These are phyloP conservation scores for Zopfia rhizophila DNA, from an alignment of 2,329 filamentous ascomycete species.

Conservation along the genomic window DNA sequence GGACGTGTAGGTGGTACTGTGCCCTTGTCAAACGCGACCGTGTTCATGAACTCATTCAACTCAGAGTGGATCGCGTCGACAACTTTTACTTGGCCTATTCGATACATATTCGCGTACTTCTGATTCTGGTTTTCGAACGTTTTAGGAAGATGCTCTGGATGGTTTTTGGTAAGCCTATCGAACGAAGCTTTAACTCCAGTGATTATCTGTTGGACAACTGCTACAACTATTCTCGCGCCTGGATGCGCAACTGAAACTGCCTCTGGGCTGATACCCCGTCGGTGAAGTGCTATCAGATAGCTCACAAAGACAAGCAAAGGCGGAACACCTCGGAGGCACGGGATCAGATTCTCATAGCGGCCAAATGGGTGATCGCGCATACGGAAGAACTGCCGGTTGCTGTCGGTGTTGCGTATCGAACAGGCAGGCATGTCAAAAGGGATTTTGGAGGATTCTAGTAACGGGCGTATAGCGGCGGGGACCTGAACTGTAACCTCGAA, in stretches of 20 bases:
- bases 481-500: conserved; percentile 56
- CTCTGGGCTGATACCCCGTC: conserved; percentile 26
- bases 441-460: too few species aligned
- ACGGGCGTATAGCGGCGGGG: conserved; percentile 45
- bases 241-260: conserved; percentile 25
- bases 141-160: too few species aligned
- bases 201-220: conserved; percentile 33
- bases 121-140: conserved; percentile 48
- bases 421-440: conserved; percentile 38
- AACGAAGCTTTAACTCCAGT: too few species aligned
- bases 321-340: conserved; percentile 47
- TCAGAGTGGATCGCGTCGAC: conserved; percentile 36
- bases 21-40: conserved; percentile 8
- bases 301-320: conserved; percentile 45
- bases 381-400: conserved; percentile 49
- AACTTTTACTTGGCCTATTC: conserved; percentile 51
- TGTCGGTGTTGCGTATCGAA: conserved; percentile 31
- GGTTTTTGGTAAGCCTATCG: too few species aligned
- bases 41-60: conserved; percentile 28
- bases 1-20: conserved; percentile 9
- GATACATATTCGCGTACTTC: conserved; percentile 55
- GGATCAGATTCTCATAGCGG: conserved; percentile 41
- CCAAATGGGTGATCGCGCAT: conserved; percentile 42
- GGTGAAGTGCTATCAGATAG: conserved; percentile 38
- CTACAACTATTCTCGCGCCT: conserved; percentile 31